Evolutionary conservation across 176 grass and related monocot species (phyloP).

Genomic region (Aegilops speltoides): DNA sequence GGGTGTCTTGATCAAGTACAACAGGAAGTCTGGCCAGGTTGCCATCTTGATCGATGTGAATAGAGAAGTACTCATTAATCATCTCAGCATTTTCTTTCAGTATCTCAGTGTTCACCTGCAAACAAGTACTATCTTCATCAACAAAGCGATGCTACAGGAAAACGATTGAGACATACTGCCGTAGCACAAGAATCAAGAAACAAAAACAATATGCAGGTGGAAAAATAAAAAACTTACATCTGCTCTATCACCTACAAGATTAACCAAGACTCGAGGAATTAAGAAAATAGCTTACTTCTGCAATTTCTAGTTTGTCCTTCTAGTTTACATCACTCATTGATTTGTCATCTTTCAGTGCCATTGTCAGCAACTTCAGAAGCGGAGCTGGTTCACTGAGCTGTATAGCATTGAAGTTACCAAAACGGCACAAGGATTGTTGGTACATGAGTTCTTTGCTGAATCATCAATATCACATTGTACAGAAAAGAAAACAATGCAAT

Average conservation of each 20-base stretch:
- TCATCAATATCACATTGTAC: conserved; percentile 5
- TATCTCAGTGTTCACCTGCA: conserved; percentile 71
- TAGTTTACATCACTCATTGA: conserved; percentile 48
- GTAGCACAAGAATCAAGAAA: conserved; percentile 5
- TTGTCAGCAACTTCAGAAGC: conserved; percentile 63
- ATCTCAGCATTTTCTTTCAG: conserved; percentile 76
- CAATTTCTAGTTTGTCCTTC: conserved; percentile 76
- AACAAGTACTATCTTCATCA: conserved; percentile 3
- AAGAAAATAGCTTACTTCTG: conserved; percentile 56
- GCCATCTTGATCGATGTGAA: conserved; percentile 62
- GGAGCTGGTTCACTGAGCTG: conserved; percentile 91
- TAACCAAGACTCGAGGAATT: not conserved
- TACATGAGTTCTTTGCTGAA: conserved; percentile 94
- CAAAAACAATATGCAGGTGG: conserved; percentile 6
- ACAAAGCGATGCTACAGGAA: not conserved
- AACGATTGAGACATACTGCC: not conserved
- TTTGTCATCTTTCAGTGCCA: conserved; percentile 80
- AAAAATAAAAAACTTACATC: not conserved
- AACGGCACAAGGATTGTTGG: conserved; percentile 78
- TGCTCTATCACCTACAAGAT: not conserved
- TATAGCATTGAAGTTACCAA: conserved; percentile 91
- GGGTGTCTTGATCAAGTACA: conserved; percentile 91
- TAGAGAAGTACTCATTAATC: conserved; percentile 91
- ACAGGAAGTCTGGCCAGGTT: conserved; percentile 83
- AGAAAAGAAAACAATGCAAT: conserved; percentile 22